Percentiles rank a stretch among this genome's conserved stretches.
Conservation (phyloP, 345 rosid species). For the Eucalyptus curtisii region DNA sequence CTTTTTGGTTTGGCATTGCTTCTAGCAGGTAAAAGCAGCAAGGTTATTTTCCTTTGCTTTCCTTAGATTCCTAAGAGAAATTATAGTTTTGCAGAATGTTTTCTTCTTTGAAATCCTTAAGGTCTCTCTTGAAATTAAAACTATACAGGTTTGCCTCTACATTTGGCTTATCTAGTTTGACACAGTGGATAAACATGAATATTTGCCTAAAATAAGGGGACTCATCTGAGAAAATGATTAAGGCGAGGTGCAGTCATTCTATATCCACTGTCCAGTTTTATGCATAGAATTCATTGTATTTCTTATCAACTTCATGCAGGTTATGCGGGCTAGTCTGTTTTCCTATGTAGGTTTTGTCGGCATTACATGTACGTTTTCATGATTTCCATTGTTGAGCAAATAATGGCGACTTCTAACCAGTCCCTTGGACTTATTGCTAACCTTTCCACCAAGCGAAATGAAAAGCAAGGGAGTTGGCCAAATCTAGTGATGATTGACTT, state of each 20-base stretch:
- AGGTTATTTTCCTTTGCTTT: background rate
- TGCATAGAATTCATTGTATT: background rate
- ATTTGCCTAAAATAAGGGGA: background rate
- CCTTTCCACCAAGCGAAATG: background rate
- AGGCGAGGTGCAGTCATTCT: background rate
- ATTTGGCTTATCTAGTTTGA: background rate
- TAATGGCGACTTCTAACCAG: background rate
- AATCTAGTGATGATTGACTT: background rate
- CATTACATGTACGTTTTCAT: background rate
- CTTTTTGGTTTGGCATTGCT: background rate
- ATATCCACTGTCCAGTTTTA: background rate
- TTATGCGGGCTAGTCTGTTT: background rate
- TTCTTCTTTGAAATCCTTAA: background rate
- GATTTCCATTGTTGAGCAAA: background rate
- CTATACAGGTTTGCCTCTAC: background rate
- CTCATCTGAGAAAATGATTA: background rate
- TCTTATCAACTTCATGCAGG: background rate
- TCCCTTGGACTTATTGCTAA: background rate
- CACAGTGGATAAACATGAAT: background rate
- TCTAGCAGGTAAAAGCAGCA: background rate
- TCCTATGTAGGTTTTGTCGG: background rate
- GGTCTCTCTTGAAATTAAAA: background rate
- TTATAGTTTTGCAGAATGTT: background rate
- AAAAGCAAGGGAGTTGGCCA: background rate
- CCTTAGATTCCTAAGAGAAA: background rate